Conservation (phyloP, 352 stramenopile genomes). For the Phytophthora sp. region DNA sequence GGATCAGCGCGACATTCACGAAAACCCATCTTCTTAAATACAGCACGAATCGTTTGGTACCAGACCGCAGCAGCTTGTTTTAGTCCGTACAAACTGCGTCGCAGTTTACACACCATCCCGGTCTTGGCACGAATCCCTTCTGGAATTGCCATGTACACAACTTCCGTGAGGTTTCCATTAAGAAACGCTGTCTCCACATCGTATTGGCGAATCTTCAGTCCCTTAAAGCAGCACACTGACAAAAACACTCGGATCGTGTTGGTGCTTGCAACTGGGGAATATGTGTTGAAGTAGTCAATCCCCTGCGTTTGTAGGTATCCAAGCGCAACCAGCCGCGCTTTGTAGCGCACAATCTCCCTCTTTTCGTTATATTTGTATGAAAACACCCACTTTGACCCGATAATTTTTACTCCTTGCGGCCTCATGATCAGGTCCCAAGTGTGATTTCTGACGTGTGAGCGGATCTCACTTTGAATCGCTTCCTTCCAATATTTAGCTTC, state of each 20-base stretch:
- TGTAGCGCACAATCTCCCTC: conserved; percentile 28
- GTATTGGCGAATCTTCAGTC: conserved; percentile 35
- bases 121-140: conserved; percentile 8
- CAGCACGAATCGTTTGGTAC: conserved; percentile 30
- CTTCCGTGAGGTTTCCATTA: conserved; percentile 35
- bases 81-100: conserved; percentile 38
- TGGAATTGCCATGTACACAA: conserved; percentile 31
- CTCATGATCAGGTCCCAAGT: conserved; percentile 15
- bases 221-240: conserved; percentile 20
- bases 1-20: neutral
- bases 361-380: conserved; percentile 23
- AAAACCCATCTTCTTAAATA: conserved; percentile 7
- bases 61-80: conserved; percentile 39
- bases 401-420: conserved; percentile 14
- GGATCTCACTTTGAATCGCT: conserved; percentile 3
- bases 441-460: conserved; percentile 4
- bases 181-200: conserved; percentile 45
- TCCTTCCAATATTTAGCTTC: conserved; percentile 16
- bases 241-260: conserved; percentile 32
- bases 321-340: conserved; percentile 30
- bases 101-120: conserved; percentile 26
- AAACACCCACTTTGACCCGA: conserved; percentile 37
- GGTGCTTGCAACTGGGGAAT: conserved; percentile 30
- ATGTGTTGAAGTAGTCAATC: conserved; percentile 34
- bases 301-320: conserved; percentile 26